phyloP scores from a whole-genome alignment of 305 asterid species.

The Nicotiana rustica region DNA sequence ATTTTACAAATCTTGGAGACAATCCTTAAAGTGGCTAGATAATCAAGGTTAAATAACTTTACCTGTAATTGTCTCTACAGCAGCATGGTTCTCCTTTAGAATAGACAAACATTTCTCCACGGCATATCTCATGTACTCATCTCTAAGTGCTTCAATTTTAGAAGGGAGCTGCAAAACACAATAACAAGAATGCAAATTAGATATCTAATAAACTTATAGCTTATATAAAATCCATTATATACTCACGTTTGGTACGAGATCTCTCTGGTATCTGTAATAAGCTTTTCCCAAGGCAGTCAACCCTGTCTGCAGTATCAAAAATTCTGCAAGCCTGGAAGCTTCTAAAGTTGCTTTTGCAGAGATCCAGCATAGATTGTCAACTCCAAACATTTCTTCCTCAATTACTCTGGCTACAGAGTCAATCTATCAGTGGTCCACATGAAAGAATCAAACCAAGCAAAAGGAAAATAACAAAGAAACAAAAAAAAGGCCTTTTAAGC shows the following conservation, averaged over 20 bases:
- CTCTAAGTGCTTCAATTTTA: constrained; percentile 94
- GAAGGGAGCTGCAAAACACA: constrained; percentile 73
- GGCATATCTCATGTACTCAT: constrained; percentile 90
- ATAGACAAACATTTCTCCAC: constrained; percentile 82
- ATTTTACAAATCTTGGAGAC: constrained; percentile 20
- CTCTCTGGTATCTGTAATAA: constrained; percentile 76
- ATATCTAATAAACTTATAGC: neutral
- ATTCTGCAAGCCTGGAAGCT: constrained; percentile 85
- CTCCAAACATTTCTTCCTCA: constrained; percentile 97
- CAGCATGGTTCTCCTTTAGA: constrained; percentile 69
- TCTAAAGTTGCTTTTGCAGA: constrained; percentile 90
- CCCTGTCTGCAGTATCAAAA: constrained; percentile 91
- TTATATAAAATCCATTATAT: constrained; percentile 32
- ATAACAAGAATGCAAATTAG: constrained; percentile 2
- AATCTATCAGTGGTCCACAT: constrained; percentile 39
- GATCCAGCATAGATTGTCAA: constrained; percentile 92
- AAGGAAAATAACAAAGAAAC: constrained; percentile 23
- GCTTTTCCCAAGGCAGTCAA: constrained; percentile 98
- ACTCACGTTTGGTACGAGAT: constrained; percentile 93
- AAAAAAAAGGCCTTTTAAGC: constrained; percentile 14
- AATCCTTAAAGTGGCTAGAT: neutral
- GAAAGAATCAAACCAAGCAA: constrained; percentile 32
- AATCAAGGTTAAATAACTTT: constrained; percentile 24
- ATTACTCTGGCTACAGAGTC: constrained; percentile 88
- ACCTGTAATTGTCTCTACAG: constrained; percentile 95